These are phyloP conservation scores for Mitragyna speciosa DNA, from an alignment of 257 asterid genomes.

Conservation along the genomic window DNA sequence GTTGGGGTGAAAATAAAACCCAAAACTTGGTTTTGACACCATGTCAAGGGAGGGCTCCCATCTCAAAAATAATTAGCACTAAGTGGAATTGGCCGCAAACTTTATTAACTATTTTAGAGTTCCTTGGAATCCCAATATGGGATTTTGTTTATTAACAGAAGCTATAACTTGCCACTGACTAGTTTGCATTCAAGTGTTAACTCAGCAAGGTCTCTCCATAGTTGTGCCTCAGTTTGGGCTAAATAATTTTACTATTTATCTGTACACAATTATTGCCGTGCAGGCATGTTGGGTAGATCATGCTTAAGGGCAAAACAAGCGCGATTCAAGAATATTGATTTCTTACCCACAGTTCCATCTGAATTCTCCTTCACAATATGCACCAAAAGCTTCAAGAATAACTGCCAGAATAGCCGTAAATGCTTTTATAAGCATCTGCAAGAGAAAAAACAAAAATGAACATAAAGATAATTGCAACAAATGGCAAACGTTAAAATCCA, in stretches of 20 bases:
- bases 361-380: conserved; percentile 97
- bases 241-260: not conserved
- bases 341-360: conserved; percentile 96
- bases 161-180: not conserved
- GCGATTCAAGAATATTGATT: not conserved
- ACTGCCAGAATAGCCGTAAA: conserved; percentile 84
- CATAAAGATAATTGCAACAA: conserved; percentile 10
- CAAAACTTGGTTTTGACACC: too few species aligned
- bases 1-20: too few species aligned
- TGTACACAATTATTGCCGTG: not conserved
- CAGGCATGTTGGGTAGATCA: not conserved
- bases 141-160: too few species aligned
- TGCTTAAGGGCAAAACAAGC: not conserved
- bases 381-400: conserved; percentile 90
- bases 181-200: not conserved
- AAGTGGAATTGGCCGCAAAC: too few species aligned
- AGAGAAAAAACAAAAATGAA: conserved; percentile 11
- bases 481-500: conserved; percentile 5
- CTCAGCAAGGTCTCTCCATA: not conserved
- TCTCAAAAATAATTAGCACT: too few species aligned
- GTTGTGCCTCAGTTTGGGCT: not conserved
- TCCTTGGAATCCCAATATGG: too few species aligned
- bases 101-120: too few species aligned
- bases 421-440: conserved; percentile 96
- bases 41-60: too few species aligned